Evolutionary conservation across 2,329 filamentous ascomycete species (phyloP).

Genomic region (Aspergillus terreus): DNA sequence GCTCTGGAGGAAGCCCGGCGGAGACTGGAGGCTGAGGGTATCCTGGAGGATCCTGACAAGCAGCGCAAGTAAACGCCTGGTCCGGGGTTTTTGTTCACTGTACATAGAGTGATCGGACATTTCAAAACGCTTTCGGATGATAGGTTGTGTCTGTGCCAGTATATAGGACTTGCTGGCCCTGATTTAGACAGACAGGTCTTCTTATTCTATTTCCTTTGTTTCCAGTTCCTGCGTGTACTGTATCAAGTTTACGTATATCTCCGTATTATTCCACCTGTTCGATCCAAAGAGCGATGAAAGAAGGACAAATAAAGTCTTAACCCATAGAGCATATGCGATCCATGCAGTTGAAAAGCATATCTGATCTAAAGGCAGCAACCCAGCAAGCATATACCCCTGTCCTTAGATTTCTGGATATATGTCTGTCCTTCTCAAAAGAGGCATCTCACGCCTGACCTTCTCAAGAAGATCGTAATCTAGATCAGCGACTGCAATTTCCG

Average conservation of each 20-base stretch:
- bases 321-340: background rate
- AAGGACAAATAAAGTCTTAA: slow-evolving; percentile 8
- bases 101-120: slow-evolving; percentile 40
- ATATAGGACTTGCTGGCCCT: slow-evolving; percentile 28
- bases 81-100: slow-evolving; percentile 33
- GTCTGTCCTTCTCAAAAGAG: slow-evolving; percentile 54
- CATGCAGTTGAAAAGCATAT: no score
- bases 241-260: slow-evolving; percentile 14
- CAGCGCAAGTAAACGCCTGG: slow-evolving; percentile 49
- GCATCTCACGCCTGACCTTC: slow-evolving; percentile 55
- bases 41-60: slow-evolving; percentile 71
- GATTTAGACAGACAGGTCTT: slow-evolving; percentile 35
- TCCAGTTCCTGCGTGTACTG: slow-evolving; percentile 17
- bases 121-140: slow-evolving; percentile 26
- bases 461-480: slow-evolving; percentile 52
- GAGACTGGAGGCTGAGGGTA: slow-evolving; percentile 92
- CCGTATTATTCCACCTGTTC: slow-evolving; percentile 12
- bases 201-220: slow-evolving; percentile 25
- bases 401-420: slow-evolving; percentile 44
- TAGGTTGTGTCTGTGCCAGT: slow-evolving; percentile 26
- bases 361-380: no score
- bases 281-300: slow-evolving; percentile 10
- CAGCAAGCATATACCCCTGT: background rate
- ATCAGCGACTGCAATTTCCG: slow-evolving; percentile 49
- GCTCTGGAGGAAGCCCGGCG: slow-evolving; percentile 93